Evolutionary conservation across 1,139 yeast genomes (phyloP).

Genomic region (Ogataea hybrid): DNA sequence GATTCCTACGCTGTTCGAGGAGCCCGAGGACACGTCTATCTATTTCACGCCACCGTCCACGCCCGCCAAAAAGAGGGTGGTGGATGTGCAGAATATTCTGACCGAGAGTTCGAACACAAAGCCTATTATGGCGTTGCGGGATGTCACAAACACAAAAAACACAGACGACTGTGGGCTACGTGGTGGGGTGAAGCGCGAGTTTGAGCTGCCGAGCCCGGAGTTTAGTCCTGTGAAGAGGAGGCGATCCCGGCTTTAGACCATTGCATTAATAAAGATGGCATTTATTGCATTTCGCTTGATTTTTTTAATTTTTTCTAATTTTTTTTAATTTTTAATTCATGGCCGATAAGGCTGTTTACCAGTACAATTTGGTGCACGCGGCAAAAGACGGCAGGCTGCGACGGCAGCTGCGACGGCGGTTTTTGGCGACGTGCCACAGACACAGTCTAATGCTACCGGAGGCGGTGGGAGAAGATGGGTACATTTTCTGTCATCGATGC

Average conservation of each 20-base stretch:
- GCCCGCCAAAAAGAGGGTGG: conserved; percentile 16
- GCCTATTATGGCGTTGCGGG: background rate
- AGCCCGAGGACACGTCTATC: conserved; percentile 17
- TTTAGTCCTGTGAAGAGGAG: conserved; percentile 14
- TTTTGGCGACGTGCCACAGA: conserved; percentile 10
- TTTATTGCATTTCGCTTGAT: background rate
- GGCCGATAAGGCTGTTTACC: conserved; percentile 12
- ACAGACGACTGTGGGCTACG: no score
- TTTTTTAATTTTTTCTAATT: background rate
- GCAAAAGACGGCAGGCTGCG: conserved; percentile 15
- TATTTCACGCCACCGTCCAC: conserved; percentile 23
- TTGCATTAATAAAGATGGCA: conserved; percentile 1
- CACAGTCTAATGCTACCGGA: conserved; percentile 19
- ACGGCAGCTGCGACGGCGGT: conserved; percentile 13
- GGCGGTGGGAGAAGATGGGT: conserved; percentile 11
- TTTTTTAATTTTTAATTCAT: background rate
- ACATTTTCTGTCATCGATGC: conserved; percentile 18
- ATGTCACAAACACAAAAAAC: conserved; percentile 1
- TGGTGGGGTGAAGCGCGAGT: no score
- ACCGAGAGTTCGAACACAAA: background rate
- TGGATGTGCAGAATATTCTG: conserved; percentile 4
- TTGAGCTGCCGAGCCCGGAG: conserved; percentile 11
- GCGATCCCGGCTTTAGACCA: background rate
- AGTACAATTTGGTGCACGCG: conserved; percentile 17
- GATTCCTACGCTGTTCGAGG: conserved; percentile 55